These are phyloP conservation scores for Myxozyma neglecta DNA, from an alignment of 805 yeast genomes.

Conservation along the genomic window DNA sequence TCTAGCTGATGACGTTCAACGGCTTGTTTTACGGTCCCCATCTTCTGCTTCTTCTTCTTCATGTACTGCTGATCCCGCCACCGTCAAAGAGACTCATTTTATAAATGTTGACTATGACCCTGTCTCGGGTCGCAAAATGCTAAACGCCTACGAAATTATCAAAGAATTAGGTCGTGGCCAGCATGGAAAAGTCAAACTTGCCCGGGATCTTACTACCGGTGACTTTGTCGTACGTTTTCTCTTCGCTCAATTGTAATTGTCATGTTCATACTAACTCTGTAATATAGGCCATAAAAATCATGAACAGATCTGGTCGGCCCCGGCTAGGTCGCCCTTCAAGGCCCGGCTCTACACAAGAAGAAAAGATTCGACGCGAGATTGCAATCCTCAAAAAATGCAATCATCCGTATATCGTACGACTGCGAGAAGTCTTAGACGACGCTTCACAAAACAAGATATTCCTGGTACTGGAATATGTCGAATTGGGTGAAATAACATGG, in stretches of 20 bases:
- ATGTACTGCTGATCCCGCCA: conserved; percentile 7
- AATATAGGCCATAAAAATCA: conserved; percentile 75
- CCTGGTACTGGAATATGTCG: conserved; percentile 83
- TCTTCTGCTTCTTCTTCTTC: conserved; percentile 21
- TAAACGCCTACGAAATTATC: conserved; percentile 87
- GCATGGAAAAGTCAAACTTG: conserved; percentile 96
- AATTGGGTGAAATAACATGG: conserved; percentile 91
- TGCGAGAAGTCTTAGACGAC: conserved; percentile 88
- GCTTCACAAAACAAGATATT: conserved; percentile 78
- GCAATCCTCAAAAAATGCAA: conserved; percentile 90
- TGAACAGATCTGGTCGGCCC: conserved; percentile 67
- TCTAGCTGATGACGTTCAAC: conserved; percentile 3
- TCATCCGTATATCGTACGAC: conserved; percentile 88
- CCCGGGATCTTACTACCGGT: conserved; percentile 61
- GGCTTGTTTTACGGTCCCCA: conserved; percentile 20
- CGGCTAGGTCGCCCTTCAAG: conserved; percentile 48
- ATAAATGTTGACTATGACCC: conserved; percentile 89
- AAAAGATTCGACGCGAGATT: conserved; percentile 78
- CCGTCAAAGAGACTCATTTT: conserved; percentile 78
- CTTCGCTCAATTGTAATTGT: neutral
- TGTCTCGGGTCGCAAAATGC: conserved; percentile 69
- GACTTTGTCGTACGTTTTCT: conserved; percentile 34
- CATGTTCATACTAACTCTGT: neutral
- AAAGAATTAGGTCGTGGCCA: conserved; percentile 93
- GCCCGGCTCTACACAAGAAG: conserved; percentile 55